Percentiles rank a stretch among this genome's conserved stretches.
phyloP scores from a whole-genome alignment of 2,329 filamentous ascomycete genomes.

The Cryphonectria nitschkei region DNA sequence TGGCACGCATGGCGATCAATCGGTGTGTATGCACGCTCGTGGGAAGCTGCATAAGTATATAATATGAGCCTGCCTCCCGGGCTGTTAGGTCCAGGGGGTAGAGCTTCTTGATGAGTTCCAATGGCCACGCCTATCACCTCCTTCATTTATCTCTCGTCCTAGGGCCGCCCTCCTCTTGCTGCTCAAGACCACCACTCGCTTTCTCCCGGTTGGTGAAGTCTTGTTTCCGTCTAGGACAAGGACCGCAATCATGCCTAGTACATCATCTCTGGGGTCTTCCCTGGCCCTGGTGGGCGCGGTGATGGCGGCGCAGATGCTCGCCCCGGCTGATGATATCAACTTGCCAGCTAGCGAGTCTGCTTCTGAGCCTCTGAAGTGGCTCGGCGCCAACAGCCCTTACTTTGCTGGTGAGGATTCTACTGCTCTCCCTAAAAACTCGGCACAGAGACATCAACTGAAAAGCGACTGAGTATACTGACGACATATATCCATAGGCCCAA shows the following conservation, averaged over 20 bases:
- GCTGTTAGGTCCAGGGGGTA: neutral
- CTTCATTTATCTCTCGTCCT: neutral
- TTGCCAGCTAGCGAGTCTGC: constrained; percentile 30
- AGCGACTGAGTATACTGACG: constrained; percentile 14
- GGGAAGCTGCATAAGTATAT: constrained; percentile 11
- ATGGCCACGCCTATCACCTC: constrained; percentile 13
- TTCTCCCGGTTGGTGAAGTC: neutral
- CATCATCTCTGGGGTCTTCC: constrained; percentile 15
- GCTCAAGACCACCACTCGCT: neutral
- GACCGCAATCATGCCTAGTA: constrained; percentile 17
- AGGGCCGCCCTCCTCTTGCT: neutral
- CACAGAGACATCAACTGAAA: neutral
- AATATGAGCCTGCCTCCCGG: constrained; percentile 15
- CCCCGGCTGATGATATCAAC: constrained; percentile 30
- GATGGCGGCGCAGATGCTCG: constrained; percentile 29
- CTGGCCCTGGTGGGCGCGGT: constrained; percentile 26
- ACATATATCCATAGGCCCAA: constrained; percentile 47
- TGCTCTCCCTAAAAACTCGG: neutral
- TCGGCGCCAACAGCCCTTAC: constrained; percentile 59
- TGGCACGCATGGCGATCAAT: constrained; percentile 4
- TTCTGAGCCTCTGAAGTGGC: constrained; percentile 37
- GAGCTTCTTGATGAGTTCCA: neutral
- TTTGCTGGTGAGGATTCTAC: constrained; percentile 46
- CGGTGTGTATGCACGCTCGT: neutral
- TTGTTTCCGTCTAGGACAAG: neutral